Conservation (phyloP, 176 grass and related monocot genomes). For the Oryza glumipatula region DNA sequence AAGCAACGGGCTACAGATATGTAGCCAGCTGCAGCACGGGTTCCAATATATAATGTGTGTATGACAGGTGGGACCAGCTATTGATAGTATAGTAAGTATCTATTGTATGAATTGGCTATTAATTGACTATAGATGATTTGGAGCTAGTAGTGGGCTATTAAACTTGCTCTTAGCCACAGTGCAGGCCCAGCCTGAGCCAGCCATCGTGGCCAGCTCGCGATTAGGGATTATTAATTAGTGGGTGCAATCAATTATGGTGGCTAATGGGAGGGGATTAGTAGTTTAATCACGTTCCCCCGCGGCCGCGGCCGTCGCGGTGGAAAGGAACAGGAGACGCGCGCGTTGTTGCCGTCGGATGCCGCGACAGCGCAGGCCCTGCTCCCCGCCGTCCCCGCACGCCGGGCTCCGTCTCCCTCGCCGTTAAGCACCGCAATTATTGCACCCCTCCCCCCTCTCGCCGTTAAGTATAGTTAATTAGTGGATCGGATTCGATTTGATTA, state of each 20-base stretch:
- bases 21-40: too few species aligned
- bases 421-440: slow-evolving; percentile 38
- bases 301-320: slow-evolving; percentile 2
- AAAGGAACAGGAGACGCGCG: slow-evolving; percentile 20
- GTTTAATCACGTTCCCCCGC: background rate
- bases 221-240: background rate
- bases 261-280: slow-evolving; percentile 6
- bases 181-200: background rate
- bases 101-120: too few species aligned
- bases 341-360: slow-evolving; percentile 45
- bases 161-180: background rate
- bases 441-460: background rate
- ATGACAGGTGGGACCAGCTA: too few species aligned
- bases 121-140: too few species aligned
- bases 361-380: slow-evolving; percentile 31
- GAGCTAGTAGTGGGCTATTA: too few species aligned
- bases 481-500: background rate
- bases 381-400: background rate
- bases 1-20: too few species aligned
- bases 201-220: background rate
- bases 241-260: background rate
- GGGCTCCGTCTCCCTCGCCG: background rate
- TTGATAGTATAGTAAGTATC: too few species aligned
- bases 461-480: background rate
- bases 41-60: too few species aligned